These are phyloP conservation scores for Aspergillus costaricaensis DNA, from an alignment of 2,329 filamentous ascomycete genomes.

Conservation along the genomic window DNA sequence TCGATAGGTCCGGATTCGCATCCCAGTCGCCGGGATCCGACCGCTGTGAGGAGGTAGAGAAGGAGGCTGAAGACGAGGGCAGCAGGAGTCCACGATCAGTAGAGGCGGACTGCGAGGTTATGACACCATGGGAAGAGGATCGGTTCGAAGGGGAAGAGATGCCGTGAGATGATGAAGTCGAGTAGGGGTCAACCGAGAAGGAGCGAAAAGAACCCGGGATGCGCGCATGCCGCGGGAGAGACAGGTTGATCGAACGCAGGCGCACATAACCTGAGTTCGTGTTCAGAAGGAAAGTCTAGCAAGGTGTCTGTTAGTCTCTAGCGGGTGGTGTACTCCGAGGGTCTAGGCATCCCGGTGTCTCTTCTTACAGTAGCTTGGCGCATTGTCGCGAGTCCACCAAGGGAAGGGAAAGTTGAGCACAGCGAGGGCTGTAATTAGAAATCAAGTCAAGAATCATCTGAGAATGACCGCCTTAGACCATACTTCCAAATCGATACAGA, in stretches of 20 bases:
- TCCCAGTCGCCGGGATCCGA: conserved; percentile 66
- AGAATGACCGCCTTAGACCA: conserved; percentile 25
- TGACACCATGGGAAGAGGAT: conserved; percentile 20
- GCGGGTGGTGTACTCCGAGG: neutral
- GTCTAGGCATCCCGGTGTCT: neutral
- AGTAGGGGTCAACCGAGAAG: conserved; percentile 33
- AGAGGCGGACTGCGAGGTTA: conserved; percentile 17
- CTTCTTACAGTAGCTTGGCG: conserved; percentile 35
- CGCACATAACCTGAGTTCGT: conserved; percentile 25
- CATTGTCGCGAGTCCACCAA: conserved; percentile 27
- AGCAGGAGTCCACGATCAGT: conserved; percentile 15
- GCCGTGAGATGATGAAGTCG: conserved; percentile 18
- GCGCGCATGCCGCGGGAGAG: conserved; percentile 21
- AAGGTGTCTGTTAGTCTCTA: conserved; percentile 9
- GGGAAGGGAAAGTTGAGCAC: conserved; percentile 27
- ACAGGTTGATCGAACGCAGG: conserved; percentile 22
- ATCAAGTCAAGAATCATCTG: conserved; percentile 20
- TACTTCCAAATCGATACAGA: conserved; percentile 18
- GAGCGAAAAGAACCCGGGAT: conserved; percentile 27
- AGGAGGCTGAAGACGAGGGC: conserved; percentile 27
- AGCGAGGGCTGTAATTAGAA: conserved; percentile 24
- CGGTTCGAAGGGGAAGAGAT: conserved; percentile 19
- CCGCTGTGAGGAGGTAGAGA: conserved; percentile 35
- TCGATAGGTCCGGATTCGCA: conserved; percentile 69
- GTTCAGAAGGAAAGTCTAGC: conserved; percentile 28